Evolutionary conservation across 2,329 filamentous ascomycete species (phyloP), one percentile per base, ranked within the genome.

Genomic region (Phyllosticta citrichinensis): DNA sequence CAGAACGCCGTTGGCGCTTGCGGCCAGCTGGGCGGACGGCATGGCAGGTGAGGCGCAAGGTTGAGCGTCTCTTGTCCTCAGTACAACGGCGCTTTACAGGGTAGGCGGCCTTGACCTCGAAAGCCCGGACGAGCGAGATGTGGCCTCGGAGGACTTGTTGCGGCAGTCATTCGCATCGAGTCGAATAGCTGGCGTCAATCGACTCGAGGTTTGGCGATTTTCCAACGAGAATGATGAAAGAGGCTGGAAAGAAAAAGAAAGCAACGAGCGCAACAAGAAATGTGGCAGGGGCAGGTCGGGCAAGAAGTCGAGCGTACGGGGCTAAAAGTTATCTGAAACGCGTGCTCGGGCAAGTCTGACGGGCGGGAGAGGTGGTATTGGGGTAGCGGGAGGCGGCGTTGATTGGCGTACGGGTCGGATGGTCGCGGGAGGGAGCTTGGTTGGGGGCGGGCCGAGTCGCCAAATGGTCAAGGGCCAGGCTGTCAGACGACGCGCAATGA

Each of bases 1-100:
- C 58, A 73, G 70, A 63, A 69, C 62, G 27, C 66, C 63, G 65
- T 70, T 70, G 51, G 68, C 62, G 55, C 61, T 56, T 62, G 68
- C 65, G 2, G 68, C 59, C 17, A 47, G 64, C 60, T 53, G 60
- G 22, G 60, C 60, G 50, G 60, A 62, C 27, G 60, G 60, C 60
- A 62, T 62, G 51, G 55, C 55, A 56, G 22, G 2, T 10, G 25
- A 30, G 22, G 25, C 25, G 25, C 58, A 56, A 30, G 25, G 22
- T n/a, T 14, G 40, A n/a, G 40, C 40, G 40, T 47, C 40, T 47
- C 17, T 47, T 47, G 40, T 47, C 40, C 14, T 47, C 40, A n/a
- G 12, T 47, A 14, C 40, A 14, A 47, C 17, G 40, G 14, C 40
- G 40, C 40, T 47, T 47, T n/a, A 47, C 35, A 40, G 33, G 14